These are phyloP conservation scores for Penicillium parvum DNA, from an alignment of 495 filamentous ascomycete genomes.

Conservation along the genomic window DNA sequence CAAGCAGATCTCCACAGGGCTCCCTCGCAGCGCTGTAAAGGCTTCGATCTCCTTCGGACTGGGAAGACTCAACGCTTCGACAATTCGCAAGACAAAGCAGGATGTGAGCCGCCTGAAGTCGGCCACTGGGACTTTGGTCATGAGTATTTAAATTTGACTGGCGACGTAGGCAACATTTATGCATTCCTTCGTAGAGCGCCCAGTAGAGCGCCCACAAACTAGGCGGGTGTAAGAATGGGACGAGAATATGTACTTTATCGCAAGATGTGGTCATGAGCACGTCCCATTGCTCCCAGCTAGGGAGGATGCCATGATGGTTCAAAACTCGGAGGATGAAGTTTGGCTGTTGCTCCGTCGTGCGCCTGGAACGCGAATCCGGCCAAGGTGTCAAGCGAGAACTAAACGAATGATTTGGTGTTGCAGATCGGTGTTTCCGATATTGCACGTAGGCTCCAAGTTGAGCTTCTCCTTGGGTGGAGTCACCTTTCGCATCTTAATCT, in stretches of 20 bases:
- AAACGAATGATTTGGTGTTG: constrained; percentile 4
- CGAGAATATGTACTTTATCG: constrained; percentile 23
- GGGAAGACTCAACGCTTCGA: constrained; percentile 21
- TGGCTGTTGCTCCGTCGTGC: not conserved
- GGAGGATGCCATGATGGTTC: constrained; percentile 5
- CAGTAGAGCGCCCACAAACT: constrained; percentile 13
- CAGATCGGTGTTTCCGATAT: constrained; percentile 8
- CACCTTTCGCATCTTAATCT: constrained; percentile 19
- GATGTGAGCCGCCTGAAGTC: constrained; percentile 14
- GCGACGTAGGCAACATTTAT: constrained; percentile 1
- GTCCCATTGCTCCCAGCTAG: constrained; percentile 14
- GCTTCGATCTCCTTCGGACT: constrained; percentile 17
- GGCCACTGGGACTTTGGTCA: not conserved
- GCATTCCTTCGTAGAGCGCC: constrained; percentile 9
- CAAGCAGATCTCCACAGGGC: constrained; percentile 20
- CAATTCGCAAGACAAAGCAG: constrained; percentile 26
- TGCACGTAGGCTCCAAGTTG: too few relatives aligned
- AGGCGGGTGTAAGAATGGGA: constrained; percentile 23
- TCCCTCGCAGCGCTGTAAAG: constrained; percentile 23
- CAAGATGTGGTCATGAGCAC: constrained; percentile 16
- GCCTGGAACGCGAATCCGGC: not conserved
- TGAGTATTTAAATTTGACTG: too few relatives aligned
- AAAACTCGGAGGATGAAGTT: constrained; percentile 6
- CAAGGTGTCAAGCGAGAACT: constrained; percentile 13
- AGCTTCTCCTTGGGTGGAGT: constrained; percentile 21